These are phyloP conservation scores for Penicillium psychrofluorescens DNA, from an alignment of 495 filamentous ascomycete species.

Conservation along the genomic window DNA sequence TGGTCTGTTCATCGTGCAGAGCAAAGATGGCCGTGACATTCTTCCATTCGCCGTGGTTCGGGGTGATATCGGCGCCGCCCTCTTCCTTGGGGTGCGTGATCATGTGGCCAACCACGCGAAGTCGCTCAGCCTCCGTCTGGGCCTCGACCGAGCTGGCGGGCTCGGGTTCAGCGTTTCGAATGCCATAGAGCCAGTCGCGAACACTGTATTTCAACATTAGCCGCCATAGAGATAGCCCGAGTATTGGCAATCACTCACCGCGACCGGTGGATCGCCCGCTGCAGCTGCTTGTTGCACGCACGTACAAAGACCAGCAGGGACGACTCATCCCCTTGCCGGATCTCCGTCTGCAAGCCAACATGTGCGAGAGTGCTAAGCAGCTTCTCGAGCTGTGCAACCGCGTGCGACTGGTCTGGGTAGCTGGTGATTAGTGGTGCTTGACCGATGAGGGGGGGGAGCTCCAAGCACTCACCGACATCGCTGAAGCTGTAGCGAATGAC, in stretches of 20 bases:
- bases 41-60: slow-evolving; percentile 76
- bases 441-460: background rate
- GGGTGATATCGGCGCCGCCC: slow-evolving; percentile 85
- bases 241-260: slow-evolving; percentile 31
- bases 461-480: slow-evolving; percentile 43
- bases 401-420: slow-evolving; percentile 53
- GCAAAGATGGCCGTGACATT: slow-evolving; percentile 80
- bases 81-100: slow-evolving; percentile 75
- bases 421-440: slow-evolving; percentile 5
- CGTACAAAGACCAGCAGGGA: slow-evolving; percentile 80
- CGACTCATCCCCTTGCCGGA: slow-evolving; percentile 68
- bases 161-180: slow-evolving; percentile 71
- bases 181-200: slow-evolving; percentile 93
- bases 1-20: slow-evolving; percentile 80
- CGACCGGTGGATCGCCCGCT: slow-evolving; percentile 57
- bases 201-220: slow-evolving; percentile 37
- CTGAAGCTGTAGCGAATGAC: slow-evolving; percentile 77
- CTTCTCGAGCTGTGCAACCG: slow-evolving; percentile 64
- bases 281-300: slow-evolving; percentile 40
- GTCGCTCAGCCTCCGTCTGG: slow-evolving; percentile 78
- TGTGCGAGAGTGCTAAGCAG: slow-evolving; percentile 63
- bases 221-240: too few species aligned
- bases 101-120: slow-evolving; percentile 77
- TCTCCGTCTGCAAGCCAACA: slow-evolving; percentile 77
- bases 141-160: slow-evolving; percentile 58